Evolutionary conservation across 2,329 filamentous ascomycete genomes (phyloP).

Genomic region (Botrytis porri): DNA sequence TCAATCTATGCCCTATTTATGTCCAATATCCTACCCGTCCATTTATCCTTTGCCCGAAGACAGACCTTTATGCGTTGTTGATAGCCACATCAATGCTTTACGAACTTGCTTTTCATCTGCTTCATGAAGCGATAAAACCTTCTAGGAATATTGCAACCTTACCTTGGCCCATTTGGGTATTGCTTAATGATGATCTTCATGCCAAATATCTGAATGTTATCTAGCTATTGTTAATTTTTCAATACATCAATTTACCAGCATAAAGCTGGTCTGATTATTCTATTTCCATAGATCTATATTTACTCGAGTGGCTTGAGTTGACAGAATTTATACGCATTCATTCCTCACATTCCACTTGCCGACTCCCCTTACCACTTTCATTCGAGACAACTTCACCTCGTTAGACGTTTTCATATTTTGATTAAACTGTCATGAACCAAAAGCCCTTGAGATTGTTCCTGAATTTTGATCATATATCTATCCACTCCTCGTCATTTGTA

Average conservation of each 20-base stretch:
- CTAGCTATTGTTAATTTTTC: neutral
- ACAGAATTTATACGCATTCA: neutral
- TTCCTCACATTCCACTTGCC: neutral
- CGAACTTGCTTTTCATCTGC: neutral
- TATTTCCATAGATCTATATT: constrained; percentile 6
- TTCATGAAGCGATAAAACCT: neutral
- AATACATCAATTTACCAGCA: neutral
- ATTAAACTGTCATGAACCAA: neutral
- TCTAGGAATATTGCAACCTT: neutral
- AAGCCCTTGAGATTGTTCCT: neutral
- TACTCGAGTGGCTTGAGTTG: neutral
- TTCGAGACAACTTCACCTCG: neutral
- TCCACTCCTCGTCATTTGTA: constrained; percentile 8
- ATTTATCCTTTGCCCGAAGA: neutral
- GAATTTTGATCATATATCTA: neutral
- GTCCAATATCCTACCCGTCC: neutral
- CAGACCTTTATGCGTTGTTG: neutral
- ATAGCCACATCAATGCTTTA: constrained; percentile 1
- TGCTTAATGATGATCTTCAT: constrained; percentile 11
- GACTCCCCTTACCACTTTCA: neutral
- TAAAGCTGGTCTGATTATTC: neutral
- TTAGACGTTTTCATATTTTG: constrained; percentile 2
- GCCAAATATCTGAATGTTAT: neutral
- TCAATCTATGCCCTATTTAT: neutral
- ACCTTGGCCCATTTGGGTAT: neutral